A percentile compares a stretch with the other conserved stretches of the same genome.
Conservation (phyloP, 1,284 basidiomycete genomes). For the Singerocomus inundabilis region DNA sequence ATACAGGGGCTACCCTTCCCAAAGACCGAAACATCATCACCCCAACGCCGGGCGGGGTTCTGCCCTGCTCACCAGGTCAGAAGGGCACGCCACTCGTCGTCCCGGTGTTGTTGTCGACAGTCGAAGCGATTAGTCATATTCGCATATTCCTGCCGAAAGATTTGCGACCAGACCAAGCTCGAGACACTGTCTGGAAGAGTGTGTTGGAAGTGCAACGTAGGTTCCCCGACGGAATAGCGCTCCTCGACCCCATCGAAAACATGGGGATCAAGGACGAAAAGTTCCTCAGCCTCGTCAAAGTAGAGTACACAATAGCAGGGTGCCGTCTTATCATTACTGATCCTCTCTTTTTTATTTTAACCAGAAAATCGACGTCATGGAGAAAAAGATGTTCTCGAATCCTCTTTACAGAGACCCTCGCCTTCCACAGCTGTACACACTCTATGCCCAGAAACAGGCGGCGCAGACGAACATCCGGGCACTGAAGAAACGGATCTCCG, state of each 20-base stretch:
- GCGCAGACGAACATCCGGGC: conserved; percentile 69
- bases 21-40: conserved; percentile 59
- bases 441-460: conserved; percentile 78
- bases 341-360: too few species aligned
- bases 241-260: conserved; percentile 92
- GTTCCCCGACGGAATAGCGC: conserved; percentile 83
- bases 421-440: conserved; percentile 76
- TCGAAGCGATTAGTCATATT: conserved; percentile 86
- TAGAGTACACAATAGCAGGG: too few species aligned
- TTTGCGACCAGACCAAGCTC: conserved; percentile 69
- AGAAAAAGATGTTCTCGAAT: conserved; percentile 76
- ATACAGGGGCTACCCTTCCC: conserved; percentile 60
- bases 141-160: conserved; percentile 92
- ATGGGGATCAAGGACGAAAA: conserved; percentile 97
- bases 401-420: conserved; percentile 74
- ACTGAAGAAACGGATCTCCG: conserved; percentile 82
- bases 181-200: conserved; percentile 87
- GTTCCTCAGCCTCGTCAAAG: conserved; percentile 85
- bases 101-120: conserved; percentile 84
- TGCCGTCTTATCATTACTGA: conserved; percentile 9
- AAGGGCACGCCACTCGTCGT: conserved; percentile 86
- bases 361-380: conserved; percentile 88
- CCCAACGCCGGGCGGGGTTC: conserved; percentile 65
- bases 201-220: conserved; percentile 87
- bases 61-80: conserved; percentile 68